A percentile compares a stretch with the other conserved stretches of the same genome.
These are phyloP conservation scores for Apophysomyces sp. DNA, from an alignment of 371 early-diverging fungal species.

Conservation along the genomic window DNA sequence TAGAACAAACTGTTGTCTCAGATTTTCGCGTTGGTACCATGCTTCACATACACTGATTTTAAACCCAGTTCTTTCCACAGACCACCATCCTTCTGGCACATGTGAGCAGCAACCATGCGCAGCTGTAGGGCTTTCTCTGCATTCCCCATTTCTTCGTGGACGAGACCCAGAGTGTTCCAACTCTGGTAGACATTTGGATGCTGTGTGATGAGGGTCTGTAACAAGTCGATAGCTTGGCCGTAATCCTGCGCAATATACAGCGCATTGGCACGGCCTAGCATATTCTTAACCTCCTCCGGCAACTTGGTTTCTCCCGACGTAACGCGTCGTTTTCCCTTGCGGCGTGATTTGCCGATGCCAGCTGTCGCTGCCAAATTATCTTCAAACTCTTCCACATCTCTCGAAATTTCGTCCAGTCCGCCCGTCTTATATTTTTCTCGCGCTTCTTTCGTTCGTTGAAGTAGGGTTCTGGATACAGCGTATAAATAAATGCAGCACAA, in stretches of 20 bases:
- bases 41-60: conserved; percentile 61
- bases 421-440: conserved; percentile 27
- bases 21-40: neutral
- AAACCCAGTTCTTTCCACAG: conserved; percentile 88
- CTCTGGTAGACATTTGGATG: conserved; percentile 72
- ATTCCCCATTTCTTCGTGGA: conserved; percentile 89
- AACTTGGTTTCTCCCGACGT: conserved; percentile 30
- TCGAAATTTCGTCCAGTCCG: conserved; percentile 25
- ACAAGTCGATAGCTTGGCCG: conserved; percentile 62
- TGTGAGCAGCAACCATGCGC: conserved; percentile 88
- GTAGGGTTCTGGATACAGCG: conserved; percentile 7
- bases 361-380: conserved; percentile 32
- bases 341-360: conserved; percentile 30
- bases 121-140: conserved; percentile 72
- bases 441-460: conserved; percentile 13
- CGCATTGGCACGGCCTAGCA: conserved; percentile 75
- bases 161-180: conserved; percentile 87
- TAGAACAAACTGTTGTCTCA: conserved; percentile 19
- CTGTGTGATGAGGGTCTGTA: conserved; percentile 75
- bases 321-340: conserved; percentile 12
- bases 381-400: conserved; percentile 41
- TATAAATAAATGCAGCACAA: too few relatives aligned
- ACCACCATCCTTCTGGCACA: conserved; percentile 71
- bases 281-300: conserved; percentile 51
- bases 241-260: conserved; percentile 71